A percentile compares a stretch with the other conserved stretches of the same genome.
Conservation (phyloP, 169 alveolate genomes). For the Plasmodium reichenowi region DNA sequence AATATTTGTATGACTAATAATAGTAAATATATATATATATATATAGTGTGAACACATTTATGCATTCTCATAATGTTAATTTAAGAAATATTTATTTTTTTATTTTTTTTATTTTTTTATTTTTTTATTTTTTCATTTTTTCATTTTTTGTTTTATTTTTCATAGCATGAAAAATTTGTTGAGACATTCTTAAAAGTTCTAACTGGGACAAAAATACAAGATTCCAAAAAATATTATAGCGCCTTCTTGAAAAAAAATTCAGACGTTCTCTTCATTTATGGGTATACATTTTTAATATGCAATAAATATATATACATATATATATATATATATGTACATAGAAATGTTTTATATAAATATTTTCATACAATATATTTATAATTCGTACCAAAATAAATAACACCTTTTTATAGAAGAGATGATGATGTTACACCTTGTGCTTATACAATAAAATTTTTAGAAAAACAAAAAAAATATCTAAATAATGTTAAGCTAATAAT, state of each 20-base stretch:
- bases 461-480: slow-evolving; percentile 26
- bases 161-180: slow-evolving; percentile 65
- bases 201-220: slow-evolving; percentile 48
- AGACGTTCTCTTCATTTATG: slow-evolving; percentile 68
- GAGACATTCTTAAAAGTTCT: slow-evolving; percentile 71
- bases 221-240: slow-evolving; percentile 62
- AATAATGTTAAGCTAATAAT: slow-evolving; percentile 58
- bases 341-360: neutral
- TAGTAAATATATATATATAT: no score
- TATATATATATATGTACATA: neutral
- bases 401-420: slow-evolving; percentile 13
- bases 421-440: slow-evolving; percentile 49
- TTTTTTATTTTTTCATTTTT: neutral
- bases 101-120: neutral
- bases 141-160: slow-evolving; percentile 8
- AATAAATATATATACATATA: neutral
- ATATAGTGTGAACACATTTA: no score
- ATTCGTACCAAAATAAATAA: neutral
- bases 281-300: slow-evolving; percentile 9
- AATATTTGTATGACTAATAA: no score
- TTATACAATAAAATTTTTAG: slow-evolving; percentile 61
- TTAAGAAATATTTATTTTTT: neutral
- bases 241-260: slow-evolving; percentile 52
- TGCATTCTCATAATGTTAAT: neutral
- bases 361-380: neutral